Evolutionary conservation across 1,139 yeast species (phyloP).

Genomic region (Yamadazyma sp.): DNA sequence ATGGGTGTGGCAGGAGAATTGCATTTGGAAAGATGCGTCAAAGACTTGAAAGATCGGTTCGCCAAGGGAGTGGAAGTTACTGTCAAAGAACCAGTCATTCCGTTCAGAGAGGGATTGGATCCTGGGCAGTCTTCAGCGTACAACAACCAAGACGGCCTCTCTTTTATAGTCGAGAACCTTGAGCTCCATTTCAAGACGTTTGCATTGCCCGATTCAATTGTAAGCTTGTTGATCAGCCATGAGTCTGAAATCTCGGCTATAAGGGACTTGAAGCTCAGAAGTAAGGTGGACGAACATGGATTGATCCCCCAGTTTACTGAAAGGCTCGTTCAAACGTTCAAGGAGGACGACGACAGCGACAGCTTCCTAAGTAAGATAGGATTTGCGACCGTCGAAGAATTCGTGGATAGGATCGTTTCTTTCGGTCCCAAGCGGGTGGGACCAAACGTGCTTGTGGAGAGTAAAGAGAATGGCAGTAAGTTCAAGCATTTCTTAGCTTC

Average conservation of each 20-base stretch:
- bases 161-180: conserved; percentile 41
- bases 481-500: conserved; percentile 31
- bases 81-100: conserved; percentile 90
- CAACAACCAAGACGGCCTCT: conserved; percentile 25
- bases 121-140: conserved; percentile 19
- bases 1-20: conserved; percentile 95
- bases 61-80: conserved; percentile 83
- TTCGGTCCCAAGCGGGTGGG: conserved; percentile 83
- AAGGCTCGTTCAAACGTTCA: conserved; percentile 32
- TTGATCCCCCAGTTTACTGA: conserved; percentile 24
- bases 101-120: conserved; percentile 82
- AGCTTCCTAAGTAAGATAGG: conserved; percentile 12
- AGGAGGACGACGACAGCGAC: conserved; percentile 15
- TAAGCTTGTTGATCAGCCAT: conserved; percentile 50
- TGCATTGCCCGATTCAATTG: conserved; percentile 57
- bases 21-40: conserved; percentile 87
- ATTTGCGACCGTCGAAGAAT: conserved; percentile 21
- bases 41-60: conserved; percentile 85
- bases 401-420: conserved; percentile 51
- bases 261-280: conserved; percentile 16
- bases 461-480: conserved; percentile 29
- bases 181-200: conserved; percentile 49
- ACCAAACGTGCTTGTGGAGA: conserved; percentile 71
- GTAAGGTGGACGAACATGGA: conserved; percentile 8
- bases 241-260: conserved; percentile 34